Evolutionary conservation across 805 yeast species (phyloP).

Genomic region (Cyberlindnera saturnus): DNA sequence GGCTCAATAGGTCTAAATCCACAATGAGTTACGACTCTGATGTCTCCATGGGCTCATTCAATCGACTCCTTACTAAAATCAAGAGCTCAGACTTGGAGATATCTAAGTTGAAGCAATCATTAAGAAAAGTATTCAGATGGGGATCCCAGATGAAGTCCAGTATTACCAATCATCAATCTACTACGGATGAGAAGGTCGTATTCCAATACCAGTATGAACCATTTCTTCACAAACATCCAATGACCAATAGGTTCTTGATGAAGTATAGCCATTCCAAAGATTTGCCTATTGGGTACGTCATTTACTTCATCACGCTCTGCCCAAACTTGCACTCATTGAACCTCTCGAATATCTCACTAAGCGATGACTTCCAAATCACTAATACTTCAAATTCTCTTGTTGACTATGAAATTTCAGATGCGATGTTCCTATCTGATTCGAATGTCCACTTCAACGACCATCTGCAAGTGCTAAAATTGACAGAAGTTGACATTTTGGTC

Average conservation of each 20-base stretch:
- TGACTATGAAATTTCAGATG: constrained; percentile 7
- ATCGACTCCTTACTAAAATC: constrained; percentile 6
- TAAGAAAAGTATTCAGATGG: constrained; percentile 6
- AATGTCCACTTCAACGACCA: constrained; percentile 18
- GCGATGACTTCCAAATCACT: constrained; percentile 56
- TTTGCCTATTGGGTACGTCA: constrained; percentile 68
- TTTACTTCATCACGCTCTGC: constrained; percentile 66
- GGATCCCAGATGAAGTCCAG: not conserved
- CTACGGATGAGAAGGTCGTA: no score
- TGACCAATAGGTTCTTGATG: constrained; percentile 50
- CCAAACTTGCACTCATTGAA: constrained; percentile 51
- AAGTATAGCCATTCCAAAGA: constrained; percentile 68
- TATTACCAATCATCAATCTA: no score
- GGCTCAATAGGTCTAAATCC: constrained; percentile 21
- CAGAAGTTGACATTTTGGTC: constrained; percentile 20
- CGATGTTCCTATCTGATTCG: constrained; percentile 16
- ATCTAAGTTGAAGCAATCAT: constrained; percentile 1
- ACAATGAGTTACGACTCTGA: constrained; percentile 17
- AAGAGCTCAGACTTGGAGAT: constrained; percentile 4
- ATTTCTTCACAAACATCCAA: constrained; percentile 48
- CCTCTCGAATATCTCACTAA: constrained; percentile 55
- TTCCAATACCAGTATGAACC: constrained; percentile 3
- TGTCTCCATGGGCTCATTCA: constrained; percentile 12
- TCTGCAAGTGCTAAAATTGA: constrained; percentile 12
- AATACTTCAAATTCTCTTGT: constrained; percentile 12